Base-by-base conservation (phyloP, 192 early-diverging fungal genomes). In the Backusella morwellensis region DNA sequence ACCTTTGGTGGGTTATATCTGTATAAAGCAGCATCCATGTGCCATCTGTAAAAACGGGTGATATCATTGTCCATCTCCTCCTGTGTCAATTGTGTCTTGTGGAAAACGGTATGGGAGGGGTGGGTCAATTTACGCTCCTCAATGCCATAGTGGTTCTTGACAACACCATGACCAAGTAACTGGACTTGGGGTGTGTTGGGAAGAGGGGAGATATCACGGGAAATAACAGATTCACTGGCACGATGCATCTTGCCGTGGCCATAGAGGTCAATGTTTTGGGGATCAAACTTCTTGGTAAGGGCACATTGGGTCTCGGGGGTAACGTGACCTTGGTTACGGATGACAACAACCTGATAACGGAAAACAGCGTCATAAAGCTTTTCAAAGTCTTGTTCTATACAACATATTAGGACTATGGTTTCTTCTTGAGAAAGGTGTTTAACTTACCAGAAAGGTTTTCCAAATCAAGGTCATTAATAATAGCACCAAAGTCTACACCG, bases 21-120 rank as follows among this genome's bases (percentile, higher is more conserved):
- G 32, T 82, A 82, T 5, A 82, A 42, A 44, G 80, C 80, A 68
- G 80, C 80, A 68, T 82, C 80, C 80, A 82, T 82, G 26, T 82
- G 80, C 80, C 80, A 82, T 52, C 80, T 52, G 56, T 82, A 82
- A 70, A 82, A 82, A 36, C 80, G 73, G n/a, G 80, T 82, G 3
- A 75, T 74, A 32, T 74, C 80, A 6, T 73, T 54, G 29, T 73
- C 77, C 38, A 78, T 77, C 17, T 82, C 77, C 38, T 82, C 80
- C 4, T 52, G 34, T 29, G 76, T 70, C 47, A 82, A 44, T 3
- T 56, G 68, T 11, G 77, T 82, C 12, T 82, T 73, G 63, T 82
- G 80, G 59, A 82, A 82, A 29, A 70, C 70, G 14, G 73, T 54
- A 40, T 82, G 80, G 50, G 54, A 78, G 8, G 80, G 80, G 34